Evolutionary conservation across 2,329 filamentous ascomycete species (phyloP).

Genomic region (Fusarium incarnatum): DNA sequence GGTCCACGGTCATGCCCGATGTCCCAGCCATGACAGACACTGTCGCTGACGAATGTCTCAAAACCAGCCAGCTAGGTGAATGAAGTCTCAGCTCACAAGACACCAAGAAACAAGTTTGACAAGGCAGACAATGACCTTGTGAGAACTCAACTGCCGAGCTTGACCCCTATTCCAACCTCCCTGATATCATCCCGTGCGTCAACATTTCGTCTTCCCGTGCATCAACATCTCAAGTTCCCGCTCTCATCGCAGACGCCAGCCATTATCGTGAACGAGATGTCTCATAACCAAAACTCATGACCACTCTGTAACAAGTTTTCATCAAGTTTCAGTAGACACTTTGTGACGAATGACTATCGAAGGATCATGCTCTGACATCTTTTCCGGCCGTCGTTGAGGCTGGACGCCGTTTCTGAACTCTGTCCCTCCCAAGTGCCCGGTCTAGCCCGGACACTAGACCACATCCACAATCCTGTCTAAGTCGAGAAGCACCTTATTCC

Average conservation of each 20-base stretch:
- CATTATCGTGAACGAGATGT: background rate
- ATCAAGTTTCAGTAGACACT: accelerated
- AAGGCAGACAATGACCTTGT: background rate
- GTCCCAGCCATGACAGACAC: slow-evolving; percentile 14
- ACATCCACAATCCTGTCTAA: slow-evolving; percentile 33
- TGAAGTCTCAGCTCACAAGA: background rate
- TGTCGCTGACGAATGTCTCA: slow-evolving; percentile 26
- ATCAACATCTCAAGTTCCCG: background rate
- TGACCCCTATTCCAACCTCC: background rate
- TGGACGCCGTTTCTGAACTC: slow-evolving; percentile 5
- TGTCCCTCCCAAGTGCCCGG: background rate
- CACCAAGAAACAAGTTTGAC: background rate
- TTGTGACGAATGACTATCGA: too few species aligned
- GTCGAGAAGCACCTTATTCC: slow-evolving; percentile 18
- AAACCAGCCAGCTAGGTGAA: slow-evolving; percentile 17
- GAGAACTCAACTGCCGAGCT: accelerated
- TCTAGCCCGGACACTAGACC: slow-evolving; percentile 26
- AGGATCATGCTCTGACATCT: background rate
- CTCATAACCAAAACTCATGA: slow-evolving; percentile 5
- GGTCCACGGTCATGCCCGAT: background rate
- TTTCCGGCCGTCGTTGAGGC: slow-evolving; percentile 1
- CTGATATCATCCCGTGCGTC: background rate
- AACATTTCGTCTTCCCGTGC: background rate
- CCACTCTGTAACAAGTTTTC: background rate
- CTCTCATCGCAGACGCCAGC: background rate